phyloP scores from a whole-genome alignment of 345 rosid species.

The Linum trigynum region DNA sequence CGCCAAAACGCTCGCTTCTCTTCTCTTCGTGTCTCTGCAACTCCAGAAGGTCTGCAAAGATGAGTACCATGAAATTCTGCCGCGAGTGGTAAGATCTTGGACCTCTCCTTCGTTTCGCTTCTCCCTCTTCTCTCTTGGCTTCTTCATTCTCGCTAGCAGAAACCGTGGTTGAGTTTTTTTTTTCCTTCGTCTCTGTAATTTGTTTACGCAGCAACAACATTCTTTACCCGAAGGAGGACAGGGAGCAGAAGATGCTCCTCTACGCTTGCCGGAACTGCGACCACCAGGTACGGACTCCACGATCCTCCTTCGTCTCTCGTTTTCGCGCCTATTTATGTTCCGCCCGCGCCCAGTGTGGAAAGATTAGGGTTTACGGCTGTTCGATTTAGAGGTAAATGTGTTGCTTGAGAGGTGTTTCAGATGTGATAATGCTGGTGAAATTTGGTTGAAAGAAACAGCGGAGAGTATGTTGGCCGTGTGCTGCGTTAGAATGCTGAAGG shows the following conservation, averaged over 20 bases:
- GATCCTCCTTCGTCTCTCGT: neutral
- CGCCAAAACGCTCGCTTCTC: neutral
- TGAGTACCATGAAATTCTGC: slow-evolving; percentile 89
- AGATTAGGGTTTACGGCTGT: neutral
- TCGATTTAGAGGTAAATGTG: too few species aligned
- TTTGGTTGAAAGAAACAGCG: neutral
- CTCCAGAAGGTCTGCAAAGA: slow-evolving; percentile 18
- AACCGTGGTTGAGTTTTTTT: neutral
- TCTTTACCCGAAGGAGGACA: slow-evolving; percentile 65
- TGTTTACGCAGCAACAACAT: slow-evolving; percentile 54
- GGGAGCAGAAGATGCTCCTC: slow-evolving; percentile 49
- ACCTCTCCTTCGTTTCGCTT: neutral
- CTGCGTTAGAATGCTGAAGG: neutral
- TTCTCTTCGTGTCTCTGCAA: too few species aligned
- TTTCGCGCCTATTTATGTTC: neutral
- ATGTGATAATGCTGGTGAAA: too few species aligned
- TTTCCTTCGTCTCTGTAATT: neutral
- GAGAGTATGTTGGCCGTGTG: neutral
- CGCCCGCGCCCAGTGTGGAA: neutral
- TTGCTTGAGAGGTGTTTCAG: too few species aligned
- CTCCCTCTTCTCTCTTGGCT: neutral
- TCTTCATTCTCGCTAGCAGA: neutral
- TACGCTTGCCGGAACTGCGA: slow-evolving; percentile 85
- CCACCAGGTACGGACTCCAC: slow-evolving; percentile 41
- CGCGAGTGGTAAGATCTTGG: slow-evolving; percentile 52